These are phyloP conservation scores for Xylaria sp. DNA, from an alignment of 2,329 filamentous ascomycete genomes.

Conservation along the genomic window DNA sequence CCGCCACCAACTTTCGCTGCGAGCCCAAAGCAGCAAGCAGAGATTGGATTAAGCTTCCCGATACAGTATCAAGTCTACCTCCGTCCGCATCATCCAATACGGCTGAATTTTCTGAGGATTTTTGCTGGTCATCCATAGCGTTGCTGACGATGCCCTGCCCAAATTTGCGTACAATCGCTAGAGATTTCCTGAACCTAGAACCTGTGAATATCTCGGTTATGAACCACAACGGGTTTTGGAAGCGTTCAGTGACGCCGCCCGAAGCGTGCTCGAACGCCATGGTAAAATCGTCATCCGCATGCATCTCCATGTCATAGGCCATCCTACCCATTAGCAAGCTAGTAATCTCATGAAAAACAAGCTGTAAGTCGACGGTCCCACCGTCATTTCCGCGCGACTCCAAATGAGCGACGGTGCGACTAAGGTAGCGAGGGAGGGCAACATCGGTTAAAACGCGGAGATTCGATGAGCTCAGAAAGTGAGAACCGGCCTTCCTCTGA, in stretches of 20 bases:
- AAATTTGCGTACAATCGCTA: constrained; percentile 58
- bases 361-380: constrained; percentile 59
- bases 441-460: constrained; percentile 62
- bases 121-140: constrained; percentile 43
- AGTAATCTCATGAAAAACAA: constrained; percentile 67
- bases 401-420: constrained; percentile 49
- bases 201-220: constrained; percentile 62
- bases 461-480: constrained; percentile 64
- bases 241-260: constrained; percentile 63
- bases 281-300: constrained; percentile 64
- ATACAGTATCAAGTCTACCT: constrained; percentile 18
- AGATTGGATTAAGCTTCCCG: constrained; percentile 62
- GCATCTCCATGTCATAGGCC: constrained; percentile 73
- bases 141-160: constrained; percentile 63
- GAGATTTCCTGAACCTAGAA: constrained; percentile 52
- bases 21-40: constrained; percentile 60
- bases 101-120: background rate
- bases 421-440: constrained; percentile 61
- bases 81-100: constrained; percentile 14
- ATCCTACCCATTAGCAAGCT: constrained; percentile 71
- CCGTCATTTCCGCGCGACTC: constrained; percentile 37
- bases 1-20: constrained; percentile 61
- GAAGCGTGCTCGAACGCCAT: constrained; percentile 67
- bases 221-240: constrained; percentile 69
- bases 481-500: constrained; percentile 65